Evolutionary conservation across 1,139 yeast genomes (phyloP), one percentile per base, ranked within the genome.

Genomic region (Trichomonascaceae sp.): DNA sequence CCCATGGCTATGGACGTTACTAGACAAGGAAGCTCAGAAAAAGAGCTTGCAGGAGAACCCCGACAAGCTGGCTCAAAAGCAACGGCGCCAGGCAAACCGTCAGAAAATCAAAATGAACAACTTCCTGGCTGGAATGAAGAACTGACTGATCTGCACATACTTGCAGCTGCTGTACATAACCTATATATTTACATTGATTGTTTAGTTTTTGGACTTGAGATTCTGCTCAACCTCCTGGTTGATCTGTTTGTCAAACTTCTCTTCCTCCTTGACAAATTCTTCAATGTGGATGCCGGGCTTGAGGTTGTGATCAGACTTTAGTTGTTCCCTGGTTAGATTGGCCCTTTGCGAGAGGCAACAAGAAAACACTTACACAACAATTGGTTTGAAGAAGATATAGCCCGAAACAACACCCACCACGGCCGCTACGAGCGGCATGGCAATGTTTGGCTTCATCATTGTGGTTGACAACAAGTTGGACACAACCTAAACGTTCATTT

Each of bases 1-100:
- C 3, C 82, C 69, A 32, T 89, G 97, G 97, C 68, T 89, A 39
- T 89, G 98, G 98, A 72, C 68, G n/a, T 65, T 82, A 41, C 68
- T 85, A 30, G 93, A 85, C 52, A 64, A 70, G 38, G 66, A 65
- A 27, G 66, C 67, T 25, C 73, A 69, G 49, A 62, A 68, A 37
- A 67, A 64, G 16, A 62, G 70, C 43, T 64, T 78, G 31, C 70
- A 66, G 29, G 61, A 61, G 3, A 78, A 81, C 47, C 74, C 79
- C 32, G 69, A 78, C 52, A 72, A 66, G 48, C 66, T 73, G 62
- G 78, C 89, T 42, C 73, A 73, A 52, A 79, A 71, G 52, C 71
- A 72, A 50, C 65, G 84, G 48, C 70, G 85, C 48, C 69, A 69
- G 47, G 69, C 60, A 39, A 84, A 81, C 55, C 73, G 82, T 39